Evolutionary conservation across 768 basidiomycete genomes (phyloP).

Genomic region (Collybia sordida): DNA sequence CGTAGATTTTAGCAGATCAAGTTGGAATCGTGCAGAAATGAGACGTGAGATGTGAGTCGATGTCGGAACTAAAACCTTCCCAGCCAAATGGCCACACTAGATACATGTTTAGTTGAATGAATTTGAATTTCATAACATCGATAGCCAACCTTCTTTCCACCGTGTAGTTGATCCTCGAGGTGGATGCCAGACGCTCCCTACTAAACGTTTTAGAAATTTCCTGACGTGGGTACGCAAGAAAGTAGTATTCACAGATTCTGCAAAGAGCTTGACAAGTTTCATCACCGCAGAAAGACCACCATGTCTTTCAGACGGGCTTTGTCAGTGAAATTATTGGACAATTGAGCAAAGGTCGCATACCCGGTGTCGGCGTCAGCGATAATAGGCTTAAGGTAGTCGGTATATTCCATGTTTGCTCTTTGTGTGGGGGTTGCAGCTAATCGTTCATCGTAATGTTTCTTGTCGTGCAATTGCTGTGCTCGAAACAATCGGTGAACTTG

Average conservation of each 20-base stretch:
- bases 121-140: neutral
- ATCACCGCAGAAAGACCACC: conserved; percentile 92
- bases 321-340: neutral
- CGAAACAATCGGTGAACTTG: conserved; percentile 91
- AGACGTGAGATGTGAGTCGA: conserved; percentile 86
- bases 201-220: neutral
- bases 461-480: conserved; percentile 90
- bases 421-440: conserved; percentile 62
- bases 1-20: conserved; percentile 85
- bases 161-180: conserved; percentile 91
- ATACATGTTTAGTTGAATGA: conserved; percentile 7
- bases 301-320: conserved; percentile 51
- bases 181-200: conserved; percentile 89
- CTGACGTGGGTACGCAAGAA: neutral
- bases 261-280: conserved; percentile 92
- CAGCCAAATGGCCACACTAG: conserved; percentile 84
- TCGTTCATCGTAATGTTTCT: conserved; percentile 89
- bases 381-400: conserved; percentile 90
- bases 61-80: conserved; percentile 91
- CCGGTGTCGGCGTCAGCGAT: conserved; percentile 96
- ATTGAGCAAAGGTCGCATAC: conserved; percentile 36
- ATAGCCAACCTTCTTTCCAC: conserved; percentile 76
- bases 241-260: conserved; percentile 66
- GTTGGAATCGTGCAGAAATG: conserved; percentile 83
- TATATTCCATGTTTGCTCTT: conserved; percentile 69